Evolutionary conservation across 2,329 filamentous ascomycete species (phyloP).

Genomic region (Alternaria sp.): DNA sequence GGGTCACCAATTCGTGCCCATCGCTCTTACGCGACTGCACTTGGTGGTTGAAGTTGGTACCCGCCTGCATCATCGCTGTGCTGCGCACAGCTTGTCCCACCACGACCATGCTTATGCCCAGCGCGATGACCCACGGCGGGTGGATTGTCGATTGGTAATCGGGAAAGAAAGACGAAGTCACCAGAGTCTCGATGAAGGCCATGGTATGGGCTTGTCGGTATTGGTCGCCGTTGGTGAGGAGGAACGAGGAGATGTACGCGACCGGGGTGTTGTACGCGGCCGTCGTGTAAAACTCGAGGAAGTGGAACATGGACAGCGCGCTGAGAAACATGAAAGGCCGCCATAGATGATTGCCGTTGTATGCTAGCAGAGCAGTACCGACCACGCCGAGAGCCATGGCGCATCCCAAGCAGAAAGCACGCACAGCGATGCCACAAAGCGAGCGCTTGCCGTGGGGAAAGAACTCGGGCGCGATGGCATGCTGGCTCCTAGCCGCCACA

Average conservation of each 20-base stretch:
- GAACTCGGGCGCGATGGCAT: constrained; percentile 41
- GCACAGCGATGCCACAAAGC: constrained; percentile 55
- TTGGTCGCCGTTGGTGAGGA: constrained; percentile 82
- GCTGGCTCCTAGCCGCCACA: constrained; percentile 20
- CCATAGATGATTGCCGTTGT: constrained; percentile 58
- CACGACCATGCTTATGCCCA: constrained; percentile 69
- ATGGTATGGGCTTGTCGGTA: constrained; percentile 84
- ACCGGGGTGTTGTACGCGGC: constrained; percentile 80
- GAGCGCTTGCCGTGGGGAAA: constrained; percentile 53
- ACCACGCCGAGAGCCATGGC: constrained; percentile 45
- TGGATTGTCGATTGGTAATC: constrained; percentile 53
- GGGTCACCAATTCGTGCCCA: constrained; percentile 81
- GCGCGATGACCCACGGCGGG: constrained; percentile 44
- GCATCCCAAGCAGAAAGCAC: constrained; percentile 54
- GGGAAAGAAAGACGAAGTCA: constrained; percentile 65
- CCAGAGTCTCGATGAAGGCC: constrained; percentile 74
- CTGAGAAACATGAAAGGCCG: constrained; percentile 68
- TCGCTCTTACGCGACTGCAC: constrained; percentile 73
- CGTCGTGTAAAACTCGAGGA: constrained; percentile 93
- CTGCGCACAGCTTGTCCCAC: constrained; percentile 78
- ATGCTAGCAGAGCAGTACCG: constrained; percentile 35
- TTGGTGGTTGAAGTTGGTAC: constrained; percentile 86
- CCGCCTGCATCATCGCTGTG: constrained; percentile 88
- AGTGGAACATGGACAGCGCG: constrained; percentile 83
- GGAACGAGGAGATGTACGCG: constrained; percentile 76